Conservation (phyloP, 2,329 filamentous ascomycete genomes). For the Trichoderma oligosporum region DNA sequence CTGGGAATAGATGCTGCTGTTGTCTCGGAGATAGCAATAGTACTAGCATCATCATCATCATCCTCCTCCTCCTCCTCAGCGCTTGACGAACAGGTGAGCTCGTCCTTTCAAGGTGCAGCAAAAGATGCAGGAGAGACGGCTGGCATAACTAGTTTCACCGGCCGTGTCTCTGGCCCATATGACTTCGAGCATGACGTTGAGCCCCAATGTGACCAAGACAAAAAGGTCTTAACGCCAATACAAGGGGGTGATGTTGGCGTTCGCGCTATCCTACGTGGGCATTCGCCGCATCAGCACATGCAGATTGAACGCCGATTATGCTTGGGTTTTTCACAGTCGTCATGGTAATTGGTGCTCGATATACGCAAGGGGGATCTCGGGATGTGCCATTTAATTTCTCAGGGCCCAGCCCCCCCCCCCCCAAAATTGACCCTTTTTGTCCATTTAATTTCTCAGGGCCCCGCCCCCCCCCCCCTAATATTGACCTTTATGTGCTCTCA, state of each 20-base stretch:
- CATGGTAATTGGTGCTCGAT: constrained; percentile 3
- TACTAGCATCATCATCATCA: constrained; percentile 3
- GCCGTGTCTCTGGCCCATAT: constrained; percentile 12
- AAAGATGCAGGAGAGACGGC: not conserved
- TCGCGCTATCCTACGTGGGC: constrained; percentile 14
- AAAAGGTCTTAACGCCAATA: constrained; percentile 2
- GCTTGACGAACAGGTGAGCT: not conserved
- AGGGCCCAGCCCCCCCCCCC: no score
- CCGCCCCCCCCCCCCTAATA: no score
- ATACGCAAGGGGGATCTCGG: constrained; percentile 12
- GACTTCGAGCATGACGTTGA: constrained; percentile 25
- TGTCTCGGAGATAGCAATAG: not conserved
- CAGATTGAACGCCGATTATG: constrained; percentile 4
- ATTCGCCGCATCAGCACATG: constrained; percentile 16
- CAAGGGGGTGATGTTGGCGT: constrained; percentile 20
- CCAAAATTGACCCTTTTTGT: no score
- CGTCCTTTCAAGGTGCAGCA: not conserved
- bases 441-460: constrained; percentile 14
- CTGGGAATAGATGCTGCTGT: not conserved
- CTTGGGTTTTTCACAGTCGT: constrained; percentile 5
- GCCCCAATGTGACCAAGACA: constrained; percentile 21
- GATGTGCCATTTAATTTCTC: constrained; percentile 14
- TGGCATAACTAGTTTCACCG: constrained; percentile 7
- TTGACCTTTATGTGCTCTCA: not conserved
- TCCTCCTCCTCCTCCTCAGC: no score